phyloP scores from a whole-genome alignment of 441 rosid species.

The California macrophylla region DNA sequence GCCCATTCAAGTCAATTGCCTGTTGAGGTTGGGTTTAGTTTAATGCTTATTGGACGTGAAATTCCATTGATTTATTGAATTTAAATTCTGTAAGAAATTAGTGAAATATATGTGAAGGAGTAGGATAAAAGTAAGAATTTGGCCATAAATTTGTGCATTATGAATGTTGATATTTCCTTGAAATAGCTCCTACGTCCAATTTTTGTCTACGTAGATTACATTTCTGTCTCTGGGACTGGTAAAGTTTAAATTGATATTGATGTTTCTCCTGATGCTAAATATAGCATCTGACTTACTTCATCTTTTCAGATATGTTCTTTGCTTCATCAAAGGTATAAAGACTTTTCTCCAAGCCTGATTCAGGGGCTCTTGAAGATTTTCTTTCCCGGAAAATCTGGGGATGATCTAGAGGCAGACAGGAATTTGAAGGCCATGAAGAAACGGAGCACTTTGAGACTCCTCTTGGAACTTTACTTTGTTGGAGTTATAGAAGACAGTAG shows the following conservation, averaged over 20 bases:
- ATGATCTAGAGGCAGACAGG: constrained; percentile 74
- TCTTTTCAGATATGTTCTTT: constrained; percentile 72
- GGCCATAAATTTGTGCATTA: constrained; percentile 2
- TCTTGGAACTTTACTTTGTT: constrained; percentile 86
- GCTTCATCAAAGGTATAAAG: constrained; percentile 94
- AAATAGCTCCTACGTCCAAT: neutral
- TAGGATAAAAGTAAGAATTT: neutral
- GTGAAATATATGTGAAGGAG: neutral
- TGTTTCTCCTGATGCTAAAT: constrained; percentile 9
- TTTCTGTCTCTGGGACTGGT: neutral
- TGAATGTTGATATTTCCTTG: neutral
- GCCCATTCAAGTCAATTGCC: neutral
- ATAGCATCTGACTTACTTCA: constrained; percentile 24
- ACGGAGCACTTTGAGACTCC: constrained; percentile 77
- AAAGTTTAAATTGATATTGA: neutral
- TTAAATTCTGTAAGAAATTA: neutral
- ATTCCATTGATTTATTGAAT: neutral
- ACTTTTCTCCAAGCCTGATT: constrained; percentile 72
- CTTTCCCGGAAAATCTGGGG: constrained; percentile 87
- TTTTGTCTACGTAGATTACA: neutral
- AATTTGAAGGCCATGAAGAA: constrained; percentile 89
- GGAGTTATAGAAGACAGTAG: constrained; percentile 77
- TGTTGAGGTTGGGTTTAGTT: neutral
- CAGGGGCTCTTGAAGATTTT: constrained; percentile 87
- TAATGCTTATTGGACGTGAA: neutral